These are phyloP conservation scores for Effrenium voratum DNA, from an alignment of 73 alveolate species.

Conservation along the genomic window DNA sequence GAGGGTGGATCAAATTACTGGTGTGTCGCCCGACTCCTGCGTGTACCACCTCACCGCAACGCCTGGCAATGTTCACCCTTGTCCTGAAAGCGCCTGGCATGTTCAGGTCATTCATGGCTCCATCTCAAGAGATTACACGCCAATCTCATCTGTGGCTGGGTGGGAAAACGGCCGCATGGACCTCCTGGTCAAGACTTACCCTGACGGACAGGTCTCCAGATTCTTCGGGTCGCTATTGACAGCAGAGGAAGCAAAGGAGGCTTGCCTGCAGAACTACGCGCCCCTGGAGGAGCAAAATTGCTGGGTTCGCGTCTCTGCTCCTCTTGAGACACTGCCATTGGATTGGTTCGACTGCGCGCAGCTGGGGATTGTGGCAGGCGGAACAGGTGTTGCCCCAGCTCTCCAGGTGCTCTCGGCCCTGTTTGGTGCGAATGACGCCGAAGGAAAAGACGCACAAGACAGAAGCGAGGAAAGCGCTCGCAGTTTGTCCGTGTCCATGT, in stretches of 20 bases:
- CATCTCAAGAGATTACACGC: conserved; percentile 41
- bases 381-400: conserved; percentile 69
- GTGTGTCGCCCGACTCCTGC: conserved; percentile 51
- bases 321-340: conserved; percentile 25
- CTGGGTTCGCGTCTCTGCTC: conserved; percentile 85
- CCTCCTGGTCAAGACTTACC: conserved; percentile 62
- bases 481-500: neutral
- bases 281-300: conserved; percentile 83
- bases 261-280: conserved; percentile 55
- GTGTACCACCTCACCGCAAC: conserved; percentile 16
- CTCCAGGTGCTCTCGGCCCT: conserved; percentile 45
- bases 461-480: neutral
- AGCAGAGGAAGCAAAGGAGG: conserved; percentile 45
- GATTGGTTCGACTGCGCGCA: neutral
- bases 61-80: conserved; percentile 58
- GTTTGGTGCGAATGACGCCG: too few relatives aligned
- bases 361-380: conserved; percentile 36
- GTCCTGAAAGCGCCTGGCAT: conserved; percentile 48
- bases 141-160: conserved; percentile 15
- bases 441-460: too few relatives aligned
- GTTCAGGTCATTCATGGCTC: conserved; percentile 39
- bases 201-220: conserved; percentile 49
- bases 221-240: conserved; percentile 62
- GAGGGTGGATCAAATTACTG: conserved; percentile 46
- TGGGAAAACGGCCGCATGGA: conserved; percentile 73